A percentile compares a stretch with the other conserved stretches of the same genome.
Conservation (phyloP, 768 basidiomycete genomes). For the Leccinum incarnatum region DNA sequence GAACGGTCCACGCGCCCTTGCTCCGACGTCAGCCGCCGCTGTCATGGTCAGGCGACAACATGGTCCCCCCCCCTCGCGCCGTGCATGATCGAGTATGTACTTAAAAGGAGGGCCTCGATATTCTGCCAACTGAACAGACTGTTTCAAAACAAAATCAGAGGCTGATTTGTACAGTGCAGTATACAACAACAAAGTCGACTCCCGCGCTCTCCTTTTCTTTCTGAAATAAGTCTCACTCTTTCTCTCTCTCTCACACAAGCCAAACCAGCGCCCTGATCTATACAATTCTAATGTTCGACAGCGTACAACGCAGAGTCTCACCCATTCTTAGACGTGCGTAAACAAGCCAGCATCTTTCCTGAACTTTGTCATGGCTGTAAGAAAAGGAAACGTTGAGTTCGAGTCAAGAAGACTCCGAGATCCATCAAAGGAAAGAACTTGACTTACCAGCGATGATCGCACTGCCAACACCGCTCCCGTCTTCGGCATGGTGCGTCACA, state of each 20-base stretch:
- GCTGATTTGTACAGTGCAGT: slow-evolving; percentile 4
- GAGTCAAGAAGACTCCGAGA: background rate
- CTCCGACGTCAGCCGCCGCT: background rate
- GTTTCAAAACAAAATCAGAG: background rate
- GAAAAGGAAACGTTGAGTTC: slow-evolving; percentile 1
- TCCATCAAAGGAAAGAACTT: background rate
- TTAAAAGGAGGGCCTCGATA: background rate
- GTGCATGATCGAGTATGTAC: background rate
- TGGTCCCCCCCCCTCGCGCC: background rate
- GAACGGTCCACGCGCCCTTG: background rate
- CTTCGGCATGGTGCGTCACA: slow-evolving; percentile 38
- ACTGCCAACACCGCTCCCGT: slow-evolving; percentile 86
- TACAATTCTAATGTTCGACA: background rate
- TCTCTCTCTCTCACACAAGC: background rate
- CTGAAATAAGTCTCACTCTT: background rate
- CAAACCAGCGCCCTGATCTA: background rate
- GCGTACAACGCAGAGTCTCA: background rate
- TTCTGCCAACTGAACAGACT: background rate
- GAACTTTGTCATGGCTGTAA: slow-evolving; percentile 82
- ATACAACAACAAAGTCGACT: slow-evolving; percentile 14
- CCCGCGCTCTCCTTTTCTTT: background rate
- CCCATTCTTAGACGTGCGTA: slow-evolving; percentile 40
- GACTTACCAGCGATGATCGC: slow-evolving; percentile 86
- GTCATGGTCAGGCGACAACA: background rate
- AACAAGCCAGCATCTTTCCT: slow-evolving; percentile 69